Evolutionary conservation across 306 rosid genomes (phyloP).

Genomic region (Adenanthera pavonina): DNA sequence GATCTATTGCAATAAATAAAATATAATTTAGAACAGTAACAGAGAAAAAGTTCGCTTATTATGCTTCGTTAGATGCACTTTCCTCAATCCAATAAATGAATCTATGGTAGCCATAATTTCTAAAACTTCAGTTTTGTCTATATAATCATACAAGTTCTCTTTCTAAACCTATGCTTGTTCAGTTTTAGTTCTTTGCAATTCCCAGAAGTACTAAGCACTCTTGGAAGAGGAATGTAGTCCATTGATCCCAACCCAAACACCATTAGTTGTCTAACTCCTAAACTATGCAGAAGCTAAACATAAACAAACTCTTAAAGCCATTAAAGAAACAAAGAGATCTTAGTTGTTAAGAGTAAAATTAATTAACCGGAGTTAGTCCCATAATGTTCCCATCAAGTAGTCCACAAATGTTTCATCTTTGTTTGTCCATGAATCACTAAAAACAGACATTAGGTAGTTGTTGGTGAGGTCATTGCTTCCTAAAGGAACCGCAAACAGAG

Average conservation of each 20-base stretch:
- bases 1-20: background rate
- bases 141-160: background rate
- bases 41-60: background rate
- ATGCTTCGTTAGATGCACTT: background rate
- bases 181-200: constrained; percentile 52
- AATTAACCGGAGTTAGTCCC: constrained; percentile 66
- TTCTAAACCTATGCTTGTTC: background rate
- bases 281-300: constrained; percentile 69
- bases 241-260: constrained; percentile 43
- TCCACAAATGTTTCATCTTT: constrained; percentile 73
- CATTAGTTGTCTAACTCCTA: constrained; percentile 83
- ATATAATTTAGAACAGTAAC: background rate
- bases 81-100: background rate
- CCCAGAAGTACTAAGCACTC: constrained; percentile 77
- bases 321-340: background rate
- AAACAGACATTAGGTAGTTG: constrained; percentile 94
- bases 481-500: constrained; percentile 79
- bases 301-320: background rate
- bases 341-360: background rate
- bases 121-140: background rate
- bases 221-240: constrained; percentile 24
- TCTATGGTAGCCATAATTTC: background rate
- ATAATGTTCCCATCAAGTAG: constrained; percentile 73
- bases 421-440: constrained; percentile 85
- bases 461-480: constrained; percentile 97